Conservation (phyloP, 352 stramenopile genomes). For the Globisporangium parvum region DNA sequence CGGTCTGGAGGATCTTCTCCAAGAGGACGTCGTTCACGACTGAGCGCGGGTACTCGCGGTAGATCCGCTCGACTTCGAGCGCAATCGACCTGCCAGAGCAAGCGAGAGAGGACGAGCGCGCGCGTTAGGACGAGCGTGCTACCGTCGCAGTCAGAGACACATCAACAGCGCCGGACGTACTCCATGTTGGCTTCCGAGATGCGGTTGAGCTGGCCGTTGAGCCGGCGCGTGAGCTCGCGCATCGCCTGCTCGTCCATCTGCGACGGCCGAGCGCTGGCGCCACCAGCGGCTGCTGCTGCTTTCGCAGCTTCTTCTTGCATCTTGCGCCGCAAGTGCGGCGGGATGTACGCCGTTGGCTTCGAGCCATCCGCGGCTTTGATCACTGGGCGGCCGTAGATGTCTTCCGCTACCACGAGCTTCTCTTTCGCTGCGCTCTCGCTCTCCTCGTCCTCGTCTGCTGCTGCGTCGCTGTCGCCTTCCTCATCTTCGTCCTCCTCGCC, state of each 20-base stretch:
- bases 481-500: slow-evolving; percentile 15
- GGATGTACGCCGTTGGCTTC: slow-evolving; percentile 70
- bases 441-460: slow-evolving; percentile 26
- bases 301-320: slow-evolving; percentile 39
- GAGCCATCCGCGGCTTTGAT: slow-evolving; percentile 33
- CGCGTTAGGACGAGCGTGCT: background rate
- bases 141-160: background rate
- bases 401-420: slow-evolving; percentile 50
- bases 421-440: slow-evolving; percentile 8
- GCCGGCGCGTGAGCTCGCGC: slow-evolving; percentile 56
- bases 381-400: slow-evolving; percentile 80
- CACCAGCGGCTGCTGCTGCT: slow-evolving; percentile 19
- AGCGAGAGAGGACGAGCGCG: too few species aligned
- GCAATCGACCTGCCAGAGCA: slow-evolving; percentile 36
- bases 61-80: slow-evolving; percentile 79
- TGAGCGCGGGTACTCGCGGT: slow-evolving; percentile 57
- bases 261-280: slow-evolving; percentile 20
- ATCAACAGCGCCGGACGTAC: slow-evolving; percentile 17
- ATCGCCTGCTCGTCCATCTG: slow-evolving; percentile 71
- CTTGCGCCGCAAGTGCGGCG: slow-evolving; percentile 80
- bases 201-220: slow-evolving; percentile 90
- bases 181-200: slow-evolving; percentile 91
- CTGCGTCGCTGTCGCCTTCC: slow-evolving; percentile 10
- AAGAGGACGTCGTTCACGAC: slow-evolving; percentile 72
- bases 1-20: slow-evolving; percentile 63